These are phyloP conservation scores for Schwanniomyces pseudopolymorphus DNA, from an alignment of 805 yeast genomes.

Conservation along the genomic window DNA sequence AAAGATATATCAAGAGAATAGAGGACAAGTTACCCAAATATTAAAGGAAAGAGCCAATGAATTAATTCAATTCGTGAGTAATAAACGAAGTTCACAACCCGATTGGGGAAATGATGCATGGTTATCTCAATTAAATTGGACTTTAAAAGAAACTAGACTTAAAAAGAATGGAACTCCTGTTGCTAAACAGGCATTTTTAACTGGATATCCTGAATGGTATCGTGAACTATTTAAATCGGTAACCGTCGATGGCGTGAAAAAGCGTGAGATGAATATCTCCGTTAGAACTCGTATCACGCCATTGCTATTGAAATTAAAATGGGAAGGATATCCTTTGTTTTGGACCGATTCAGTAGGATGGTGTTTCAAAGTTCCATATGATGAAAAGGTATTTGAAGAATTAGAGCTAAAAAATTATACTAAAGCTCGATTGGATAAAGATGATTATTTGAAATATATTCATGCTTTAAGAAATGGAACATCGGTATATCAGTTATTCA, in stretches of 20 bases:
- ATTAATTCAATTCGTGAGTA: conserved; percentile 39
- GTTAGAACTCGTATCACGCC: conserved; percentile 77
- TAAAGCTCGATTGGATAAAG: conserved; percentile 26
- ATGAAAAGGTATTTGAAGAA: conserved; percentile 25
- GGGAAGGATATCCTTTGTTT: conserved; percentile 81
- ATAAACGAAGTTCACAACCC: conserved; percentile 20
- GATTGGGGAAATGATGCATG: conserved; percentile 71
- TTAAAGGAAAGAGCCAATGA: conserved; percentile 61
- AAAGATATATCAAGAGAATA: conserved; percentile 56
- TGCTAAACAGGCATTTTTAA: conserved; percentile 70
- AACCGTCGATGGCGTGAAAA: conserved; percentile 29
- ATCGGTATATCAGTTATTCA: conserved; percentile 47
- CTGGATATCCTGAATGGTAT: conserved; percentile 96
- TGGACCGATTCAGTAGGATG: conserved; percentile 86
- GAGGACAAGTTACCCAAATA: conserved; percentile 54
- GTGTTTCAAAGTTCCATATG: conserved; percentile 69
- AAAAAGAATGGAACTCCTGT: conserved; percentile 69
- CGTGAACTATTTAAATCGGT: conserved; percentile 48
- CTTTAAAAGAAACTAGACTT: conserved; percentile 53
- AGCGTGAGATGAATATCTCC: conserved; percentile 54
- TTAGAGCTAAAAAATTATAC: conserved; percentile 41
- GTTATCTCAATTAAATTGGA: conserved; percentile 91
- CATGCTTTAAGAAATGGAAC: conserved; percentile 23
- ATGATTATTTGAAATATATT: conserved; percentile 23
- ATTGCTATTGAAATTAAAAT: conserved; percentile 67